A percentile compares a stretch with the other conserved stretches of the same genome.
Conservation (phyloP, 345 rosid genomes). For the Brassica cretica region DNA sequence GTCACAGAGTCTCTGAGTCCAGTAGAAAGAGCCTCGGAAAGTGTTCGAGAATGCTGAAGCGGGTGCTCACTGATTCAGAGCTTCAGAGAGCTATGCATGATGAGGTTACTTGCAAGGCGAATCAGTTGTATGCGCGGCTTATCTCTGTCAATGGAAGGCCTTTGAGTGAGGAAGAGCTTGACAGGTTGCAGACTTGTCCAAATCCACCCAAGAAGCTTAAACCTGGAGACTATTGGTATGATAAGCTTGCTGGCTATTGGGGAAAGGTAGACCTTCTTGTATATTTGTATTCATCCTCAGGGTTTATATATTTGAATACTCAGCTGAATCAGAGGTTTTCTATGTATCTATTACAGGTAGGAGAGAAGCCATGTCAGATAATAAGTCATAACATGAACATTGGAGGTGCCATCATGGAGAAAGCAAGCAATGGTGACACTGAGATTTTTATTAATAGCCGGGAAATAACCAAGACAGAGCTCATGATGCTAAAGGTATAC, state of each 20-base stretch:
- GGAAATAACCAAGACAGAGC: conserved; percentile 67
- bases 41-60: conserved; percentile 64
- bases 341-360: conserved; percentile 53
- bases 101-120: conserved; percentile 58
- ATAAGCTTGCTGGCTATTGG: conserved; percentile 79
- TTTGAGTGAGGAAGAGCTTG: conserved; percentile 55
- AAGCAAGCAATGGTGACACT: conserved; percentile 81
- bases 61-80: conserved; percentile 48
- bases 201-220: conserved; percentile 73
- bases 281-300: background rate
- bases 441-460: conserved; percentile 57
- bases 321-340: conserved; percentile 20
- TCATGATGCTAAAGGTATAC: conserved; percentile 65
- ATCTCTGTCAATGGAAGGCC: conserved; percentile 54
- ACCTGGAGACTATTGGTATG: conserved; percentile 89
- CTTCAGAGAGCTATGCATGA: conserved; percentile 56
- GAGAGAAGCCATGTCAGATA: conserved; percentile 76
- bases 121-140: conserved; percentile 69
- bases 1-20: conserved; percentile 60
- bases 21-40: conserved; percentile 61
- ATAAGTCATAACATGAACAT: conserved; percentile 56
- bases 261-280: conserved; percentile 66
- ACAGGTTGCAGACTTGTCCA: conserved; percentile 53
- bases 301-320: background rate
- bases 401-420: conserved; percentile 46